Conservation (phyloP, 768 basidiomycete genomes). For the Termitomyces sp. region DNA sequence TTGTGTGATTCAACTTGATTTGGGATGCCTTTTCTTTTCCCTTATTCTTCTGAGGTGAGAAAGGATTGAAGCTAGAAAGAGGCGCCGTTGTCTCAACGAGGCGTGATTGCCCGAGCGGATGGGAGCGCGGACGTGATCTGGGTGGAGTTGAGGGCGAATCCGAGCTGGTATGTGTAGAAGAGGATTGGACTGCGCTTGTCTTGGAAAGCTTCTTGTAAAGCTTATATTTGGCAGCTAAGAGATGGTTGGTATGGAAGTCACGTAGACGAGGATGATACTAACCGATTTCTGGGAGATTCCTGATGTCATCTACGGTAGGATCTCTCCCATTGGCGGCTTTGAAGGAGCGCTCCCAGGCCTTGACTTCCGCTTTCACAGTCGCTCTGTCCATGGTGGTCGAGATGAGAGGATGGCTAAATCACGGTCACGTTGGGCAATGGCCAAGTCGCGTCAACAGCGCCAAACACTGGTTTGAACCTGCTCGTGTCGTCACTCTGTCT, state of each 20-base stretch:
- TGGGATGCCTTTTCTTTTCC: slow-evolving; percentile 32
- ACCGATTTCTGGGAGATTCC: slow-evolving; percentile 58
- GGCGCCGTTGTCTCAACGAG: slow-evolving; percentile 46
- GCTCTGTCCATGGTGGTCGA: slow-evolving; percentile 36
- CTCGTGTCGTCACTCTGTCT: slow-evolving; percentile 1
- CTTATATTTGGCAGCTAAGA: slow-evolving; percentile 72
- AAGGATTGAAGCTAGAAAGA: slow-evolving; percentile 63
- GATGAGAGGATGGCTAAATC: background rate
- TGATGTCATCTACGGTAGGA: slow-evolving; percentile 71
- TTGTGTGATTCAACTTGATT: slow-evolving; percentile 34
- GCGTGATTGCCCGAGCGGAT: slow-evolving; percentile 42
- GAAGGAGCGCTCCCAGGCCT: slow-evolving; percentile 74
- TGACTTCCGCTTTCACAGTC: slow-evolving; percentile 62
- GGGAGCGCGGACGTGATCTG: slow-evolving; percentile 22
- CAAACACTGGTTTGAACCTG: slow-evolving; percentile 28
- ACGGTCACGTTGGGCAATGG: slow-evolving; percentile 13
- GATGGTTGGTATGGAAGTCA: slow-evolving; percentile 12
- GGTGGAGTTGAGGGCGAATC: slow-evolving; percentile 35
- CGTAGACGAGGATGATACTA: slow-evolving; percentile 18
- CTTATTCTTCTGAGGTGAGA: slow-evolving; percentile 72
- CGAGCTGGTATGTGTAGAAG: slow-evolving; percentile 14
- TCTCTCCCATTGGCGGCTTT: slow-evolving; percentile 47
- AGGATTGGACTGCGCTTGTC: slow-evolving; percentile 15
- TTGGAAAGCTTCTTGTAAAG: slow-evolving; percentile 76
- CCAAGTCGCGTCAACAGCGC: slow-evolving; percentile 31